These are phyloP conservation scores for Solanum bulbocastanum DNA, from an alignment of 257 asterid genomes.

Conservation along the genomic window DNA sequence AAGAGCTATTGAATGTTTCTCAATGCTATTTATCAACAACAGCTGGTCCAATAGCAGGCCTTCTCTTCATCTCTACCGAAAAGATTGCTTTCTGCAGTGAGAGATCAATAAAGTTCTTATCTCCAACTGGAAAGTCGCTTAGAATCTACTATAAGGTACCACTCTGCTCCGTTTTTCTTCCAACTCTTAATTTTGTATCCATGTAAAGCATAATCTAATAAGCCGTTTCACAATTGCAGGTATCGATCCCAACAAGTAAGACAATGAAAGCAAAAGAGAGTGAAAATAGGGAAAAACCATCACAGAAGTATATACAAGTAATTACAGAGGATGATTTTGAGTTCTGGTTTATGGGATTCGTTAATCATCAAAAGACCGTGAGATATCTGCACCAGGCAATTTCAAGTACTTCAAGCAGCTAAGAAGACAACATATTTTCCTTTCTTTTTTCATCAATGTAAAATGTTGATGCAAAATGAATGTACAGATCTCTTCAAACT, in stretches of 20 bases:
- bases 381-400: neutral
- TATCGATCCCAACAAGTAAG: slow-evolving; percentile 22
- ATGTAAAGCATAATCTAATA: neutral
- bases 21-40: slow-evolving; percentile 6
- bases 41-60: slow-evolving; percentile 6
- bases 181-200: neutral
- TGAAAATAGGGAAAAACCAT: slow-evolving; percentile 17
- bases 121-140: slow-evolving; percentile 5
- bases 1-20: slow-evolving; percentile 6
- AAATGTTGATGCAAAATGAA: neutral
- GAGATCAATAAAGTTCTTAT: neutral
- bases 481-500: neutral
- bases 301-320: neutral
- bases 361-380: neutral
- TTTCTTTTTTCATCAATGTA: neutral
- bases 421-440: too few relatives aligned
- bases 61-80: slow-evolving; percentile 1
- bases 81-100: slow-evolving; percentile 11
- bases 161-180: neutral
- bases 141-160: slow-evolving; percentile 6
- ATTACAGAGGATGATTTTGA: too few relatives aligned
- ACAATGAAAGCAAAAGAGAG: slow-evolving; percentile 19
- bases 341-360: too few relatives aligned
- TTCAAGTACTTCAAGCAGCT: neutral
- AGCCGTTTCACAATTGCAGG: neutral